Evolutionary conservation across 1,284 basidiomycete genomes (phyloP), one percentile per base, ranked within the genome.

Genomic region (Pyrrhoderma lamaoense): DNA sequence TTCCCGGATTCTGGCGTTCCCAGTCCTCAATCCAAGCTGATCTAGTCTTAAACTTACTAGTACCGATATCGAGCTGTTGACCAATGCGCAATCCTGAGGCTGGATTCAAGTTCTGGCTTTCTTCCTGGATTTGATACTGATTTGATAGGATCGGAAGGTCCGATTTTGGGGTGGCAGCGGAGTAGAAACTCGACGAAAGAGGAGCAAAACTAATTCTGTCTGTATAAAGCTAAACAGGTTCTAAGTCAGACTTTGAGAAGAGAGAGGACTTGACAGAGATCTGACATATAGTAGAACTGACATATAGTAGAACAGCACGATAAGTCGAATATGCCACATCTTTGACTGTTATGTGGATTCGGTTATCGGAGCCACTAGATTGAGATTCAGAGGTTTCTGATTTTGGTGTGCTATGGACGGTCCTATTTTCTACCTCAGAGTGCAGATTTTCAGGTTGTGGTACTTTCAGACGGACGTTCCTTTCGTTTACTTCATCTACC

Each of bases 311-410:
- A 35, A 93, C 75, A 0, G 89, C 85, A 62, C 77, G 81, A 66
- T 91, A 94, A 0, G 91, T 93, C 5, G 77, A 71, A 65, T 89
- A 93, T 1, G 90, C 84, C 3, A 85, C 81, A 64, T 93, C 91
- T 47, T 74, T 73, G 21, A 93, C 77, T 9, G 88, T 67, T 11
- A 90, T 78, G 18, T 71, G 76, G 45, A 75, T 69, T 39, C 19
- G 38, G 2, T 61, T 61, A 14, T 39, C 16, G 42, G 31, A 23
- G 16, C n/a, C 9, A 8, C 18, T 14, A 31, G 27, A 31, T 11
- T 11, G 5, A 31, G 5, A 5, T 5, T 31, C 27, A 31, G 11
- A 5, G 11, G 27, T 11, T 31, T 31, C 27, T 11, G 27, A 31
- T 11, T 11, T 31, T 11, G 5, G 7, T 31, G 27, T 11, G 11